phyloP scores from a whole-genome alignment of 139 green algal species.

The Volvox reticuliferus region DNA sequence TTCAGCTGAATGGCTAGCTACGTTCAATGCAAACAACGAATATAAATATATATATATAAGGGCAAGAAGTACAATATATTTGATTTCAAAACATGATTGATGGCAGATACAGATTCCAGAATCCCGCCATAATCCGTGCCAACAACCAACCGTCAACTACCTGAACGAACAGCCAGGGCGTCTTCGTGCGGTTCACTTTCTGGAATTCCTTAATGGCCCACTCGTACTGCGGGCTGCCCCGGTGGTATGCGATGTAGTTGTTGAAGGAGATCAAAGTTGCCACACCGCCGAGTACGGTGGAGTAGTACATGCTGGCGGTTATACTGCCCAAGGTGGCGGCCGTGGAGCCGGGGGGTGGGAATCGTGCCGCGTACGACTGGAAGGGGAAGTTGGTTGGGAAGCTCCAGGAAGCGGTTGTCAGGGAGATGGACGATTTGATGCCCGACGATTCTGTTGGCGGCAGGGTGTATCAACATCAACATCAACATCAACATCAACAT shows the following conservation, averaged over 20 bases:
- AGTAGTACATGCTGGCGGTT: conserved; percentile 50
- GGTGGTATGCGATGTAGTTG: conserved; percentile 60
- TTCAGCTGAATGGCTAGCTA: too few relatives aligned
- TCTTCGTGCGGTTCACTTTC: conserved; percentile 37
- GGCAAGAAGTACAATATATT: too few relatives aligned
- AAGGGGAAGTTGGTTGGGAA: conserved; percentile 61
- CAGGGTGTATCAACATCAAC: too few relatives aligned
- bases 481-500: too few relatives aligned
- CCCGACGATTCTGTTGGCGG: conserved; percentile 22
- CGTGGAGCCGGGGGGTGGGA: conserved; percentile 44
- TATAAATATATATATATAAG: too few relatives aligned
- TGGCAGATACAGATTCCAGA: too few relatives aligned
- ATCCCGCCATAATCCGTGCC: too few relatives aligned
- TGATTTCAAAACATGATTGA: too few relatives aligned
- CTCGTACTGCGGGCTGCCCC: conserved; percentile 36
- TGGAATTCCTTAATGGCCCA: conserved; percentile 26
- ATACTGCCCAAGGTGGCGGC: conserved; percentile 42
- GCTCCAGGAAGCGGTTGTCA: conserved; percentile 45
- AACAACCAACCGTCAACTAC: neutral
- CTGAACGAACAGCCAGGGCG: conserved; percentile 53
- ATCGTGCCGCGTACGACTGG: conserved; percentile 49
- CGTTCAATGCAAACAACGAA: too few relatives aligned
- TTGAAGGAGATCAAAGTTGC: conserved; percentile 51
- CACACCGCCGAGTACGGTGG: conserved; percentile 40
- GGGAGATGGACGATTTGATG: conserved; percentile 49